These are phyloP conservation scores for Quambalaria eucalypti DNA, from an alignment of 1,284 basidiomycete genomes.

Conservation along the genomic window DNA sequence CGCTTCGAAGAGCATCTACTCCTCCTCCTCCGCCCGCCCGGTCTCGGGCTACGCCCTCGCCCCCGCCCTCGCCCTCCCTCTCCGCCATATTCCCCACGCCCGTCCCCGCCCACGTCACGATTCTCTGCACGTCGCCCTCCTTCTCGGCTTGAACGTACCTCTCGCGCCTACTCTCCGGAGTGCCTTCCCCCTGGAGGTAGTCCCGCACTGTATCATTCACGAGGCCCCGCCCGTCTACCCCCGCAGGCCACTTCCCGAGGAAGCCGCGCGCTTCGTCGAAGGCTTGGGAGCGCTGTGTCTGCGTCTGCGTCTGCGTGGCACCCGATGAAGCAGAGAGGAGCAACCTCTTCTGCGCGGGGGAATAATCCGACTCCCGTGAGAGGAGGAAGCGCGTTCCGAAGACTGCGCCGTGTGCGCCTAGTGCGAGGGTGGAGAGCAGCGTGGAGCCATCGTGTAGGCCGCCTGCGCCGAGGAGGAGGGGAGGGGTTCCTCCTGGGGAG, in stretches of 20 bases:
- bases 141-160: constrained; percentile 31
- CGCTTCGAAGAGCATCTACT: too few species aligned
- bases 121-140: constrained; percentile 22
- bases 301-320: constrained; percentile 3
- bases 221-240: constrained; percentile 38
- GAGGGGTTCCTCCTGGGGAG: constrained; percentile 7
- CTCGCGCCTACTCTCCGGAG: constrained; percentile 14
- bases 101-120: constrained; percentile 42
- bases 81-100: constrained; percentile 32
- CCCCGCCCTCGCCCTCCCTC: constrained; percentile 20
- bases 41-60: constrained; percentile 6
- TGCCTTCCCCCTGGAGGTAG: constrained; percentile 23
- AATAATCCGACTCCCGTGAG: constrained; percentile 35
- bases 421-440: constrained; percentile 25
- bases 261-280: constrained; percentile 43
- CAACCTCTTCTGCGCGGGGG: constrained; percentile 29
- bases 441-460: constrained; percentile 28
- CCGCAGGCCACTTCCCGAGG: constrained; percentile 37
- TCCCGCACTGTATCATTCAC: constrained; percentile 32
- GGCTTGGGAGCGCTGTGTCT: constrained; percentile 30
- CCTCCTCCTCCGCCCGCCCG: background rate
- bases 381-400: constrained; percentile 41
- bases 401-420: constrained; percentile 38
- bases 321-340: constrained; percentile 15
- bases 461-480: constrained; percentile 33